Evolutionary conservation across 768 basidiomycete species (phyloP), one percentile per base, ranked within the genome.

Genomic region (Tylopilus rubrobrunneus): DNA sequence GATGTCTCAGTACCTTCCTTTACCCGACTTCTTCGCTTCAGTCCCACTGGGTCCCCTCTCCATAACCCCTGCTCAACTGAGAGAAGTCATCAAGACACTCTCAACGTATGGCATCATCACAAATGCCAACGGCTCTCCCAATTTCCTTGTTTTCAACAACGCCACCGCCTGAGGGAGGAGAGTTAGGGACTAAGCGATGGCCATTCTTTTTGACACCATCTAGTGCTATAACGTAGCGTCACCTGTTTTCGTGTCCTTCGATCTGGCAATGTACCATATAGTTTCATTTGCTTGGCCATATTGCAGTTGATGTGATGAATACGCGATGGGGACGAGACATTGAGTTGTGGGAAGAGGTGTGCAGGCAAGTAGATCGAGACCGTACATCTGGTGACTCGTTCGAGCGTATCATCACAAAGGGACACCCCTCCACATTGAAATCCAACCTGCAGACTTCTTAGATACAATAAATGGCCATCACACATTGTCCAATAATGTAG

Each of bases 101-200:
- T 71, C 87, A 12, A 86, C 76, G 51, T 62, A 66, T 45, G 80
- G 71, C 48, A 41, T 78, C 17, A 73, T 97, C 11, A 27, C 52
- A 0, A 76, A 79, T 10, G 56, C 73, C 9, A 50, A 58, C 1
- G 69, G 78, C 45, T 86, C 89, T 4, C 73, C 79, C 40, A 92
- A 94, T 74, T 57, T 83, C 67, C 76, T 94, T 64, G 79, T 89
- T 59, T 93, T 81, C 75, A 92, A 92, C 77, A 92, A 92, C 59
- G 85, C 80, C 7, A 89, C 87, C 7, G 48, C 42, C 3, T 63
- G 49, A 65, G 25, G 27, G 25, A 33, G 23, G 34, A 25, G 11
- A 8, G 31, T 31, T 11, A 31, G 31, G 31, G 7, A 31, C 31
- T 31, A 31, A 31, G 31, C 3, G 5, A 17, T 1, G 14, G 9